Percentiles rank a stretch among this genome's conserved stretches.
phyloP scores from a whole-genome alignment of 2,329 filamentous ascomycete genomes.

The Nemania serpens region DNA sequence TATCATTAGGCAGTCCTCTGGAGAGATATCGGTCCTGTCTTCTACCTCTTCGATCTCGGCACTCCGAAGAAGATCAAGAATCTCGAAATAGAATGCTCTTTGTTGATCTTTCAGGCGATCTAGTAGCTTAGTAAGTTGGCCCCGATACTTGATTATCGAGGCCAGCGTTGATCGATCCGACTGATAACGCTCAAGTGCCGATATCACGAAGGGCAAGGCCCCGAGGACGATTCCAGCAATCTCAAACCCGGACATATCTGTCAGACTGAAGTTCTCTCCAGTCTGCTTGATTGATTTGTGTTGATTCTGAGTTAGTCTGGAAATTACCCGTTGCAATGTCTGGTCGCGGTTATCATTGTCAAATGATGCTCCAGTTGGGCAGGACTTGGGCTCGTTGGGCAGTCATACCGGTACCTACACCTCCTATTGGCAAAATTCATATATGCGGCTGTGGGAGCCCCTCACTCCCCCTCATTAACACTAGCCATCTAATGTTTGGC shows the following conservation, averaged over 20 bases:
- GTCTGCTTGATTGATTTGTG: not conserved
- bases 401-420: too few species aligned
- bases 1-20: slow-evolving; percentile 15
- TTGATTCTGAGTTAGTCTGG: not conserved
- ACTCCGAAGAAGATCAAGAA: slow-evolving; percentile 10
- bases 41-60: slow-evolving; percentile 12
- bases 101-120: slow-evolving; percentile 17
- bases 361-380: too few species aligned
- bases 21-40: not conserved
- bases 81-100: slow-evolving; percentile 14
- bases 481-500: too few species aligned
- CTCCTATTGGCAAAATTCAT: too few species aligned
- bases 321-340: too few species aligned
- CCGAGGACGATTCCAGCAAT: slow-evolving; percentile 8
- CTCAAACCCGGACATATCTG: slow-evolving; percentile 5
- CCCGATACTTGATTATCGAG: slow-evolving; percentile 14
- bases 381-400: too few species aligned
- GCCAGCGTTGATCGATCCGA: not conserved
- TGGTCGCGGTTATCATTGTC: too few species aligned
- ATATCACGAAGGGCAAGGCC: slow-evolving; percentile 5
- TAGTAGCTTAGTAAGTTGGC: slow-evolving; percentile 18
- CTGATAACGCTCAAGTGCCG: slow-evolving; percentile 10
- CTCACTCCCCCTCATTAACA: too few species aligned
- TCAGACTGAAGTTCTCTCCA: not conserved
- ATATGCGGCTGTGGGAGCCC: too few species aligned